These are phyloP conservation scores for Leccinum fuscescens DNA, from an alignment of 1,284 basidiomycete genomes.

Conservation along the genomic window DNA sequence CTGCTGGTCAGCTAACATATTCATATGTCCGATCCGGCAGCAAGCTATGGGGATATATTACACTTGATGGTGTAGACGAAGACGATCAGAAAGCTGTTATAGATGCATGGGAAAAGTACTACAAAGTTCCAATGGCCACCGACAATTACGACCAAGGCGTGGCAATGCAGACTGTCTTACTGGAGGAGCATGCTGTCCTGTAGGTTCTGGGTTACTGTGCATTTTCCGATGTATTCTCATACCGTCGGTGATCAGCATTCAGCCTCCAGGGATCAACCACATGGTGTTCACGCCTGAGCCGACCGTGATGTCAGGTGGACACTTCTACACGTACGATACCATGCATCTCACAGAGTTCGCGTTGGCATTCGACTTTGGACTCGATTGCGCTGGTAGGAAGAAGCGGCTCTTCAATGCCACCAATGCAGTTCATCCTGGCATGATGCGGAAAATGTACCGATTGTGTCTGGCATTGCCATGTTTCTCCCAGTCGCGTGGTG, in stretches of 20 bases:
- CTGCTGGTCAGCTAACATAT: neutral
- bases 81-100: neutral
- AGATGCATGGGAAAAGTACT: neutral
- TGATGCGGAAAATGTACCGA: neutral
- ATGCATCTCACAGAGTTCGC: conserved; percentile 3
- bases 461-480: neutral
- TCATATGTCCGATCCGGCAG: neutral
- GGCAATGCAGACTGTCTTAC: neutral
- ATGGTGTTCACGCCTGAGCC: neutral
- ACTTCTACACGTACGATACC: neutral
- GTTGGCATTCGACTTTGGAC: neutral
- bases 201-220: neutral
- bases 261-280: neutral
- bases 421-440: neutral
- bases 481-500: neutral
- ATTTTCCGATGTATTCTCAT: neutral
- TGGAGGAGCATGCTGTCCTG: neutral
- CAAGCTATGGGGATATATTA: neutral
- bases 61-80: neutral
- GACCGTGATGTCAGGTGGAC: neutral
- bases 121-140: neutral
- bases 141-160: neutral
- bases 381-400: neutral
- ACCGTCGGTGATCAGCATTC: neutral
- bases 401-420: neutral